Percentiles rank a stretch among this genome's conserved stretches.
Evolutionary conservation across 1,284 basidiomycete species (phyloP).

Genomic region (Apiotrichum mycotoxinovorans): DNA sequence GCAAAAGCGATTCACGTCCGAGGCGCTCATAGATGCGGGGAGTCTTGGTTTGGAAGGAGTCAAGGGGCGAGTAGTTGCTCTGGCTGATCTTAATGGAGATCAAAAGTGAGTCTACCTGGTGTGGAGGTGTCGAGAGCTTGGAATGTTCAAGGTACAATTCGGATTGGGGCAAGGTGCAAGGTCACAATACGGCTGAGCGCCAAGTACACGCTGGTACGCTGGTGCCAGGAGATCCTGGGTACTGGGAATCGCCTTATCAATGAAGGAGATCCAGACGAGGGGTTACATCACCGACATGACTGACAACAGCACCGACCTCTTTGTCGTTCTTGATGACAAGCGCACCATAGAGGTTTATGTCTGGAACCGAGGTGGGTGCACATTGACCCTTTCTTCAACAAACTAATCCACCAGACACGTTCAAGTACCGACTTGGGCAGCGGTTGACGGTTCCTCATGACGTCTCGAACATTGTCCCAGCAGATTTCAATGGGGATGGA

Average conservation of each 20-base stretch:
- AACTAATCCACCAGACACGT: slow-evolving; percentile 50
- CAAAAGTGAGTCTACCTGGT: slow-evolving; percentile 66
- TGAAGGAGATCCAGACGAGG: slow-evolving; percentile 1
- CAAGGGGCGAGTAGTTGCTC: slow-evolving; percentile 65
- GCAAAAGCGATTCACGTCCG: slow-evolving; percentile 78
- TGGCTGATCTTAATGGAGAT: slow-evolving; percentile 93
- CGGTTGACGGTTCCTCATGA: slow-evolving; percentile 54
- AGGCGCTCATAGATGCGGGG: slow-evolving; percentile 76
- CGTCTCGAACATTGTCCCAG: slow-evolving; percentile 73
- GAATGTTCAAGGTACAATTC: too few species aligned
- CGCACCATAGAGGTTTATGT: slow-evolving; percentile 68
- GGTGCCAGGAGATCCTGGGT: too few species aligned
- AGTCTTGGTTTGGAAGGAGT: slow-evolving; percentile 67
- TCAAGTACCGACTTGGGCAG: slow-evolving; percentile 37
- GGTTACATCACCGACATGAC: not conserved
- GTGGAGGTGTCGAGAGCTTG: too few species aligned
- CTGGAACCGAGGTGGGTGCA: slow-evolving; percentile 73
- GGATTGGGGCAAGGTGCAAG: too few species aligned
- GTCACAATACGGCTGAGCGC: too few species aligned
- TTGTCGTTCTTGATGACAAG: slow-evolving; percentile 69
- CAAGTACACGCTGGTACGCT: too few species aligned
- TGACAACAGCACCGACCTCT: slow-evolving; percentile 67
- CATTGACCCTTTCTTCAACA: not conserved
- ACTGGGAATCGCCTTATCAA: too few species aligned
- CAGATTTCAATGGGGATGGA: slow-evolving; percentile 89